Evolutionary conservation across 495 filamentous ascomycete species (phyloP).

Genomic region (Hypoxylon fragiforme): DNA sequence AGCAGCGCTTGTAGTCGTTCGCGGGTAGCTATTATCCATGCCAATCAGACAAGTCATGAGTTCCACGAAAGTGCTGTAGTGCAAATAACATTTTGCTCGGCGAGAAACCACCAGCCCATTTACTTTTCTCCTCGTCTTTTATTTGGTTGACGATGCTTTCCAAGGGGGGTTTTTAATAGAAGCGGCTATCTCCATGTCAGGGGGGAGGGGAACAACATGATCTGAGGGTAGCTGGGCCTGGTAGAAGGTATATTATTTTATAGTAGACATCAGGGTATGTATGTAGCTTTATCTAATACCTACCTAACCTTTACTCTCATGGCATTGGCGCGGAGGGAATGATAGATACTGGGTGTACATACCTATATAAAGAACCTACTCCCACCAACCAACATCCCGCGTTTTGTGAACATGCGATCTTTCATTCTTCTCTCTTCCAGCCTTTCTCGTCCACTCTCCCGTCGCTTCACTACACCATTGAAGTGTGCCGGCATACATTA

Average conservation of each 20-base stretch:
- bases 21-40: slow-evolving; percentile 31
- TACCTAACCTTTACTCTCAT: slow-evolving; percentile 29
- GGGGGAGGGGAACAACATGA: slow-evolving; percentile 5
- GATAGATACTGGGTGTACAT: too few species aligned
- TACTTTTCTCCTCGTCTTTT: slow-evolving; percentile 12
- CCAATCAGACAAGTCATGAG: slow-evolving; percentile 33
- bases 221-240: slow-evolving; percentile 15
- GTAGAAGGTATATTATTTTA: slow-evolving; percentile 14
- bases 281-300: slow-evolving; percentile 24
- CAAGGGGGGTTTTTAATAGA: slow-evolving; percentile 6
- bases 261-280: slow-evolving; percentile 5
- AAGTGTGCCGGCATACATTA: slow-evolving; percentile 11
- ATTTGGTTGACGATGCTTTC: too few species aligned
- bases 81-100: slow-evolving; percentile 22
- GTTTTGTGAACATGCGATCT: slow-evolving; percentile 22
- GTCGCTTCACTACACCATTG: slow-evolving; percentile 12
- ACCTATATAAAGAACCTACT: slow-evolving; percentile 24
- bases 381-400: slow-evolving; percentile 16
- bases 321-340: slow-evolving; percentile 1
- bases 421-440: slow-evolving; percentile 16
- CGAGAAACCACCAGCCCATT: slow-evolving; percentile 22
- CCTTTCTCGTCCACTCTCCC: slow-evolving; percentile 20
- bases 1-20: slow-evolving; percentile 4
- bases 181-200: slow-evolving; percentile 23
- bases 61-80: slow-evolving; percentile 7